phyloP scores from a whole-genome alignment of 2,329 filamentous ascomycete species.

The Fusarium foetens region DNA sequence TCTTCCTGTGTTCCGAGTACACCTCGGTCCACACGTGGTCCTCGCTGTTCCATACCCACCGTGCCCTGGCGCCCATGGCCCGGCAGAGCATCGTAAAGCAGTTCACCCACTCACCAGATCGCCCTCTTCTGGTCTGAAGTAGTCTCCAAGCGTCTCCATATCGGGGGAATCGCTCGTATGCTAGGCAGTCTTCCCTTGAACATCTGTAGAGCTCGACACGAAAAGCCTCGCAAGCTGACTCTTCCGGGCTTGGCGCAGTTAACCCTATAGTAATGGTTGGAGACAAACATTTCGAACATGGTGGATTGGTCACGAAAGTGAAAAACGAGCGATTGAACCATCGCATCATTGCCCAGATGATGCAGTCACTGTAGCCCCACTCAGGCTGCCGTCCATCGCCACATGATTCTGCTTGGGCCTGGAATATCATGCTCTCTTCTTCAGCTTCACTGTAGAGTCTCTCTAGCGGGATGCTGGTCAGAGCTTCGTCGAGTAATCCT shows the following conservation, averaged over 20 bases:
- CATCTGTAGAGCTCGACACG: background rate
- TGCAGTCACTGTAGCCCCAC: background rate
- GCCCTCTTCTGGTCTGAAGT: background rate
- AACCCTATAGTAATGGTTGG: accelerated
- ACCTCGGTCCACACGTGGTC: background rate
- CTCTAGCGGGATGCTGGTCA: accelerated
- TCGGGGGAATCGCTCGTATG: background rate
- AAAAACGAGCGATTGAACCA: background rate
- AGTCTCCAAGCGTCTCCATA: accelerated
- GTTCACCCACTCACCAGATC: background rate
- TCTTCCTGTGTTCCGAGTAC: background rate
- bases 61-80: background rate
- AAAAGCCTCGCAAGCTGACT: background rate
- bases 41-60: background rate
- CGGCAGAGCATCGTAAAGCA: background rate
- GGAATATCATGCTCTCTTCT: background rate
- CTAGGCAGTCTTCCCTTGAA: accelerated
- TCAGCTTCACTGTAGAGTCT: background rate
- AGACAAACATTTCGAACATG: accelerated
- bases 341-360: background rate
- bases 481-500: background rate
- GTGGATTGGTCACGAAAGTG: background rate
- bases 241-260: accelerated
- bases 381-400: background rate
- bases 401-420: background rate